Base-by-base conservation (phyloP, 2,329 filamentous ascomycete species). In the Aspergillus sclerotialis region DNA sequence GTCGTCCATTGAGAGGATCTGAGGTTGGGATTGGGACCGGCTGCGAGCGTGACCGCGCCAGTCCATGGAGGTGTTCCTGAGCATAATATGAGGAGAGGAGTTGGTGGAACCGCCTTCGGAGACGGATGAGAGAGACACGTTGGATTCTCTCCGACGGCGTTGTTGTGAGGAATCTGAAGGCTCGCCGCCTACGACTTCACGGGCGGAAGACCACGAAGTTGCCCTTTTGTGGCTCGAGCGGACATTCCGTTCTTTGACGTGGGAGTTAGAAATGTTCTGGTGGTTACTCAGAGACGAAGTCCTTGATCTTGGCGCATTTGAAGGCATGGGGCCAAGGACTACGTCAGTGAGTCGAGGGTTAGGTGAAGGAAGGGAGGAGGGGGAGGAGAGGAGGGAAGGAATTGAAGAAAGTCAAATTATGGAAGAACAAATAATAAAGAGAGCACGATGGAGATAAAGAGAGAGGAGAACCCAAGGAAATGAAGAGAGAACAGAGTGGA, bases 161-260 rank as follows among this genome's bases (percentile, higher is more conserved):
- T 50, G 44, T 27, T 48, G 43, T 4, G 45, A 33, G 23, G 38
- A 35, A 30, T 51, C 39, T 19, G 50, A 52, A 18, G 52, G 37
- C 48, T 56, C 49, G 39, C 44, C 46, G 43, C 44, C 47, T 42
- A 53, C 19, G 19, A 10, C 35, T 42, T 58, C 46, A 42, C 48
- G 55, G 38, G 53, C 55, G 40, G 48, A 56, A 33, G 55, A 52
- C 55, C 57, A 57, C 35, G 56, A 60, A 39, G 53, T 58, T 26
- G 51, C 48, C 37, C 57, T 54, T 43, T 49, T 48, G 42, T 60
- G 57, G 6, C n/a, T n/a, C n/a, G 6, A 10, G 42, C 49, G 55
- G 40, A 55, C 55, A 59, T 58, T 44, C 50, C 53, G 50, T 15
- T 43, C 30, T 42, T 53, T 58, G n/a, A n/a, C n/a, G n/a, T n/a